Conservation (phyloP, 441 rosid genomes). For the Euphorbia neoarborescens region DNA sequence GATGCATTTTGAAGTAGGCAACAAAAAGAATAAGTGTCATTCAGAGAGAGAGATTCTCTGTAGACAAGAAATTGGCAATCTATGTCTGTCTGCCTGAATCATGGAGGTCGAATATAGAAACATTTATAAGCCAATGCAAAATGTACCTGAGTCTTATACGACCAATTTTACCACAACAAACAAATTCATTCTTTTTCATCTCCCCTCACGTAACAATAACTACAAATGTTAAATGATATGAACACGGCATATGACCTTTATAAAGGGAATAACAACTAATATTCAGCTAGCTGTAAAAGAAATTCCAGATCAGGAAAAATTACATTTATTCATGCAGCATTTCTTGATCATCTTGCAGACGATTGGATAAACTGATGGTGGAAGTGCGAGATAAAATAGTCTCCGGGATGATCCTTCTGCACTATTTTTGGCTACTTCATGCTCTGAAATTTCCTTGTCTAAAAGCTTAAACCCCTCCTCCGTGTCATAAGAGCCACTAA, state of each 20-base stretch:
- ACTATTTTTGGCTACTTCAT: conserved; percentile 58
- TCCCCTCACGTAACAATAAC: neutral
- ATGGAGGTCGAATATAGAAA: conserved; percentile 1
- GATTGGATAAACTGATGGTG: conserved; percentile 91
- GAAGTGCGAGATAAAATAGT: conserved; percentile 92
- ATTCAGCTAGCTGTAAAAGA: neutral
- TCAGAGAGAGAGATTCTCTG: neutral
- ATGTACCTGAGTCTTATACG: neutral
- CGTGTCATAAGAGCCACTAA: conserved; percentile 81
- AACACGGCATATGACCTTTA: neutral
- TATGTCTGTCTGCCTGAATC: neutral
- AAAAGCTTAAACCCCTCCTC: conserved; percentile 70
- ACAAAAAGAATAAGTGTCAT: neutral
- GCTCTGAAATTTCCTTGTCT: conserved; percentile 69
- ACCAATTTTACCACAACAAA: neutral
- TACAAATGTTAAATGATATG: neutral
- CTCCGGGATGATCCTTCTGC: conserved; percentile 73
- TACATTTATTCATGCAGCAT: conserved; percentile 85
- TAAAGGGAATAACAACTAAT: neutral
- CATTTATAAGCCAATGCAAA: conserved; percentile 1
- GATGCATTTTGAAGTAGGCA: neutral
- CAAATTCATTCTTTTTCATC: conserved; percentile 4
- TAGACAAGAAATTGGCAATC: neutral
- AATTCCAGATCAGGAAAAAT: conserved; percentile 20
- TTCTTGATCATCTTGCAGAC: conserved; percentile 81